Base-by-base conservation (phyloP, 2,329 filamentous ascomycete genomes). In the Botryotinia convoluta region DNA sequence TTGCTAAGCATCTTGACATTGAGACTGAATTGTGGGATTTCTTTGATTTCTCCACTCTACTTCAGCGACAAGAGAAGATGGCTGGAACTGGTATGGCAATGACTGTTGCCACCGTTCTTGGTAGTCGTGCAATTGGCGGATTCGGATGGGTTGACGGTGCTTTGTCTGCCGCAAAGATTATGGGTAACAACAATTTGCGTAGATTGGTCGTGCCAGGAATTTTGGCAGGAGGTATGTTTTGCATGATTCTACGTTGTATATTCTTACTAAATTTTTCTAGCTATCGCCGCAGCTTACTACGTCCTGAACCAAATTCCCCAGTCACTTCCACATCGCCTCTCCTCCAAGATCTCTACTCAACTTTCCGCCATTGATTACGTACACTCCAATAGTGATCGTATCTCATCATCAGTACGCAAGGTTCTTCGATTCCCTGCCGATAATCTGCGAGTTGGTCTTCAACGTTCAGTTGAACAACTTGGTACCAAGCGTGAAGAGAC, bases 21-120 rank as follows among this genome's bases (percentile, higher is more conserved):
- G 90, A 96, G 71, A 93, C 96, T 6, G 95, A 99, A 80, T 78
- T 97, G 0, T 92, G 88, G 88, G 96, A 99, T 84, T 98, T 99
- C 85, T 93, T 99, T 79, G 96, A 99, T 82, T 87, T 94, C 82
- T 87, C 90, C 29, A 92, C 90, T 18, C 84, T 98, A 9, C 87
- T 97, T 84, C 94, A 98, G 80, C 88, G 91, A 71, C 95, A 98
- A 81, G 96, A 99, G 83, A 99, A 98, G 86, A 87, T 97, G 72
- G 95, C 95, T 9, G 94, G 95, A 57, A 97, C 95, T 4, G 93
- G 96, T 76, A 95, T 99, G 92, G 96, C 95, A 9, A 87, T 99
- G 80, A 99, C 96, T 1, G 88, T 97, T 51, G 93, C 93, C 16
- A 95, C 94, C 73, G 93, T 97, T 2, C 86, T 98, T 7, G 94